Evolutionary conservation across 176 grass and related monocot species (phyloP).

Genomic region (Raddia distichophylla): DNA sequence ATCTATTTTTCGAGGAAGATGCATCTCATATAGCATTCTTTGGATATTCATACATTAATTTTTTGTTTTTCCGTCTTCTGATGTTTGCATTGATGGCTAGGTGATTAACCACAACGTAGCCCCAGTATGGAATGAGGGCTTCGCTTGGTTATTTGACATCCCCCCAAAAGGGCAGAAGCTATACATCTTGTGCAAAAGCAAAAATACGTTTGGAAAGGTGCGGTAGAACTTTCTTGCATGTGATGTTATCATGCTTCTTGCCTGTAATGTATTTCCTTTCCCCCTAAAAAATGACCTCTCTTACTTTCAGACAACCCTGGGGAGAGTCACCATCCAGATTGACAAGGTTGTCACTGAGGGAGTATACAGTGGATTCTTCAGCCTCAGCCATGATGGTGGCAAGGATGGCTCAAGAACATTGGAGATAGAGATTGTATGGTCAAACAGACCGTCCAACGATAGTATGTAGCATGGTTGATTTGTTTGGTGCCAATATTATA

Average conservation of each 20-base stretch:
- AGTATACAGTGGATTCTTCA: slow-evolving; percentile 89
- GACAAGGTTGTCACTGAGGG: slow-evolving; percentile 95
- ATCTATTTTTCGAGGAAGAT: neutral
- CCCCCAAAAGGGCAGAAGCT: slow-evolving; percentile 98
- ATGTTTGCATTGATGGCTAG: slow-evolving; percentile 46
- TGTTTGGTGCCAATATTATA: slow-evolving; percentile 5
- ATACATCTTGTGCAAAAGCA: slow-evolving; percentile 97
- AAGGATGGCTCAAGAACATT: slow-evolving; percentile 87
- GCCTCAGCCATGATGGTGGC: slow-evolving; percentile 88
- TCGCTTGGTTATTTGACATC: slow-evolving; percentile 95
- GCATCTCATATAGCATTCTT: neutral
- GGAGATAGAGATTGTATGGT: slow-evolving; percentile 98
- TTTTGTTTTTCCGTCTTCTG: neutral
- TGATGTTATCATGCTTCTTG: slow-evolving; percentile 2
- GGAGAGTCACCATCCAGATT: slow-evolving; percentile 94
- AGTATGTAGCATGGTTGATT: slow-evolving; percentile 44
- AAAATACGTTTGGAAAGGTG: slow-evolving; percentile 99
- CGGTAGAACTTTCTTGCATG: neutral
- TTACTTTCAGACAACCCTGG: slow-evolving; percentile 69
- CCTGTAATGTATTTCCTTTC: neutral
- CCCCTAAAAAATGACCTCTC: slow-evolving; percentile 2
- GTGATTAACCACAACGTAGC: slow-evolving; percentile 78
- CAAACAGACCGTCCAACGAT: slow-evolving; percentile 74
- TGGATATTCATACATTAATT: slow-evolving; percentile 8
- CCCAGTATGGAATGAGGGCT: slow-evolving; percentile 94